Evolutionary conservation across 2,329 filamentous ascomycete genomes (phyloP).

Genomic region (Arthrobotrys pseudoclavata): DNA sequence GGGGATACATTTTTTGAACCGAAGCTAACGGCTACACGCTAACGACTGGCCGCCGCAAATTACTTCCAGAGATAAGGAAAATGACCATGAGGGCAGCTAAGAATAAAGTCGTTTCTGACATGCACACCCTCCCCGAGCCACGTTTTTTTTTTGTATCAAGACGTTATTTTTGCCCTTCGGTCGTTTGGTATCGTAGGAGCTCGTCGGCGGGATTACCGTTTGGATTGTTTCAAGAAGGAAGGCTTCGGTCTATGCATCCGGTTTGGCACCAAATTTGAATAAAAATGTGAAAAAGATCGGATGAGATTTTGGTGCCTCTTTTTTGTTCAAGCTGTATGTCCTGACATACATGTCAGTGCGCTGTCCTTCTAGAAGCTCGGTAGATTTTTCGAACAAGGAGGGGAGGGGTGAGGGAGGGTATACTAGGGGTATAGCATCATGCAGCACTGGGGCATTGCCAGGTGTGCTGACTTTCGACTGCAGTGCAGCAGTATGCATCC

Average conservation of each 20-base stretch:
- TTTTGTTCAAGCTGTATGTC: neutral
- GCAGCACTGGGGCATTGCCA: constrained; percentile 41
- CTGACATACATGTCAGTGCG: constrained; percentile 18
- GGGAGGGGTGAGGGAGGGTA: constrained; percentile 19
- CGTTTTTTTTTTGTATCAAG: constrained; percentile 50
- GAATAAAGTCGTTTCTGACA: constrained; percentile 54
- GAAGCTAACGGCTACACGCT: constrained; percentile 20
- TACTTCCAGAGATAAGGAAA: constrained; percentile 37
- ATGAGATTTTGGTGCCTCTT: constrained; percentile 52
- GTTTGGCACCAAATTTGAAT: constrained; percentile 31
- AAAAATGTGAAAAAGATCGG: constrained; percentile 47
- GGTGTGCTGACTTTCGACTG: constrained; percentile 42
- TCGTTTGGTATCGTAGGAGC: constrained; percentile 59
- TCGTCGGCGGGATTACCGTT: constrained; percentile 59
- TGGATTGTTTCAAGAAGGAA: constrained; percentile 57
- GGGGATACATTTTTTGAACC: constrained; percentile 21
- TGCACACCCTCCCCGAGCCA: constrained; percentile 53
- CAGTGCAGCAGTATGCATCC: constrained; percentile 27
- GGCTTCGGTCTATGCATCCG: constrained; percentile 51
- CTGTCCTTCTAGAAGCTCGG: constrained; percentile 53
- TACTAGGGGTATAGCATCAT: constrained; percentile 35
- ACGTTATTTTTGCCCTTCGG: constrained; percentile 50
- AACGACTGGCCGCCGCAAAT: constrained; percentile 27
- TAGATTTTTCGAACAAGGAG: constrained; percentile 35
- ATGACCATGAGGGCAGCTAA: constrained; percentile 24